phyloP scores from a whole-genome alignment of 257 asterid genomes.

The Penstemon newberryi region DNA sequence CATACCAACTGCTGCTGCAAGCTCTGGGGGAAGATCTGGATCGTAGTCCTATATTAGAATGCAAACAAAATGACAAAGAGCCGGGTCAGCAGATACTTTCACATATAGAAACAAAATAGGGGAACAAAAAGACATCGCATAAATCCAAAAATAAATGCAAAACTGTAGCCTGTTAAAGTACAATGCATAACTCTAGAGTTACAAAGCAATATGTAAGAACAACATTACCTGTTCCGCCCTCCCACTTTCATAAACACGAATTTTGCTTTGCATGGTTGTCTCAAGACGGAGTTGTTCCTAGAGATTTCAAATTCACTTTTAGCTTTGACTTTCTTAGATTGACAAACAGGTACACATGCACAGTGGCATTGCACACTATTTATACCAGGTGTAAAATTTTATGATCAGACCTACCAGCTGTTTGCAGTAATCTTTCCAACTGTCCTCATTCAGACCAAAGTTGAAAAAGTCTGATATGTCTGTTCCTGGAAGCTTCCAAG shows the following conservation, averaged over 20 bases:
- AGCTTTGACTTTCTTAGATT: constrained; percentile 29
- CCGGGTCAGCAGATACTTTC: background rate
- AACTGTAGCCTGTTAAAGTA: constrained; percentile 7
- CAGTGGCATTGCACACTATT: constrained; percentile 1
- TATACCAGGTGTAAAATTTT: constrained; percentile 6
- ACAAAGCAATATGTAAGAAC: constrained; percentile 22
- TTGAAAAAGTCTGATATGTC: constrained; percentile 87
- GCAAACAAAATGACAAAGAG: constrained; percentile 16
- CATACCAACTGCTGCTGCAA: constrained; percentile 86
- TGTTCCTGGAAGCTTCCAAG: constrained; percentile 86
- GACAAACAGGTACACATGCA: constrained; percentile 16
- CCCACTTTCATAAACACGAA: constrained; percentile 94
- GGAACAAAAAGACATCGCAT: constrained; percentile 10
- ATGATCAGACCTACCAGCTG: constrained; percentile 65
- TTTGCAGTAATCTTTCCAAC: constrained; percentile 97
- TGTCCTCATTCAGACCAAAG: constrained; percentile 87
- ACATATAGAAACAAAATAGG: background rate
- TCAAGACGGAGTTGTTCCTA: constrained; percentile 95
- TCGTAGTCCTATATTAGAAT: constrained; percentile 72
- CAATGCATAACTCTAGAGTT: background rate
- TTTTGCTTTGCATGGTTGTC: constrained; percentile 92
- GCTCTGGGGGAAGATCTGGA: constrained; percentile 99
- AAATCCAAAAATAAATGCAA: background rate
- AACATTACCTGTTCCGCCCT: constrained; percentile 85
- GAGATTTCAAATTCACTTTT: constrained; percentile 31